Evolutionary conservation across 2,329 filamentous ascomycete genomes (phyloP), one percentile per base, ranked within the genome.

Genomic region (Cordyceps javanica): DNA sequence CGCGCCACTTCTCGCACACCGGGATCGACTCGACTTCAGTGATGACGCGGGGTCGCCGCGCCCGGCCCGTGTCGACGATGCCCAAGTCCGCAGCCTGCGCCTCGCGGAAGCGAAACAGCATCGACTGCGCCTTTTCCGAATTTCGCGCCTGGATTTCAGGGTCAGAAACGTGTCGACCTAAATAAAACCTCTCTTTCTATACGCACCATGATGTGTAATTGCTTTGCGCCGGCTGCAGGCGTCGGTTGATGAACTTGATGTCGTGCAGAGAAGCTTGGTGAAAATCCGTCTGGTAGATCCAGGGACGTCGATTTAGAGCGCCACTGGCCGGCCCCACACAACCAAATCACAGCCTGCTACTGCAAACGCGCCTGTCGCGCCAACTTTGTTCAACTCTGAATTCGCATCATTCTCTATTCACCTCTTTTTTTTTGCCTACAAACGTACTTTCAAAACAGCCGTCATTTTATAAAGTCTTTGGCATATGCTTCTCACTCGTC

Each of bases 91-190:
- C 91, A 64, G 93, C 93, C 83, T 97, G 94, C 67, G 93, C 90
- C 69, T 96, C 94, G 73, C 94, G 91, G 81, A 99, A 99, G 81
- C 94, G 93, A 79, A 97, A 99, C 74, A 99, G 93, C 93, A 99
- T 99, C 49, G 92, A 97, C 80, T 99, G 94, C 68, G 94, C 93
- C 75, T 97, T 99, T 82, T 97, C 93, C 46, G 90, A 93, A 75
- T 97, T 97, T 70, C 93, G 93, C 69, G 93, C 92, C 93, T 91
- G 65, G 0, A 32, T 21, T 30, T 0, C n/a, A 26, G 26, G 60
- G 66, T 45, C 32, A 66, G 60, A 23, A 26, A n/a, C 6, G 14
- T 21, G n/a, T 39, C n/a, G n/a, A n/a, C n/a, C n/a, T n/a, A n/a
- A n/a, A n/a, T n/a, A n/a, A n/a, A n/a, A n/a, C n/a, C n/a, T n/a